These are phyloP conservation scores for Populus euphratica DNA, from an alignment of 345 rosid species.

Conservation along the genomic window DNA sequence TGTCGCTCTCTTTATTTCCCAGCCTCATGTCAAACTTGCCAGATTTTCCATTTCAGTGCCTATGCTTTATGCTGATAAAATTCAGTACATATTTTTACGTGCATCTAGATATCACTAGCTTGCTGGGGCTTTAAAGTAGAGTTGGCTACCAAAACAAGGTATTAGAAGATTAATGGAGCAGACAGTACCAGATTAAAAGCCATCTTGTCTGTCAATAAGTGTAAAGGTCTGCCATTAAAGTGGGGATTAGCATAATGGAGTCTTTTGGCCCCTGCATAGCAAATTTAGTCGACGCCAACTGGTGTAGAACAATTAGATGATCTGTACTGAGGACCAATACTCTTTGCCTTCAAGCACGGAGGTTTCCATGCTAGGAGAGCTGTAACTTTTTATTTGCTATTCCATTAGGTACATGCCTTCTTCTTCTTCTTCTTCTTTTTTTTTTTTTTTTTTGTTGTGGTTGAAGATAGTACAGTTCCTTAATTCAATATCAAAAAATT, in stretches of 20 bases:
- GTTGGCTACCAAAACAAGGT: slow-evolving; percentile 10
- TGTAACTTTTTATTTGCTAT: too few species aligned
- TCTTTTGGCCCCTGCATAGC: not conserved
- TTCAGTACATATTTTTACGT: not conserved
- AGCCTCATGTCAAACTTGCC: not conserved
- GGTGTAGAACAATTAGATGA: too few species aligned
- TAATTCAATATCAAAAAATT: too few species aligned
- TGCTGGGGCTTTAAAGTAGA: not conserved
- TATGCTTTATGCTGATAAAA: not conserved
- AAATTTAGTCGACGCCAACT: not conserved
- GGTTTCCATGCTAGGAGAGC: too few species aligned
- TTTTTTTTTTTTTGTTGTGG: too few species aligned
- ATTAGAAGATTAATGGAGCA: not conserved
- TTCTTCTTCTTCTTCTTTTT: too few species aligned
- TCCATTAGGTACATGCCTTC: too few species aligned
- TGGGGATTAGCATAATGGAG: slow-evolving; percentile 7
- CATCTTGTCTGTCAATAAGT: not conserved
- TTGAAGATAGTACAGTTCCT: too few species aligned
- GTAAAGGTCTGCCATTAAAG: not conserved
- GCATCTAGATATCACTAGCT: not conserved
- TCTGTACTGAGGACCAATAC: too few species aligned
- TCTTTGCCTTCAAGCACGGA: too few species aligned
- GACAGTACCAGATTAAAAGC: not conserved
- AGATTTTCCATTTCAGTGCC: not conserved
- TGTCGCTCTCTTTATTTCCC: not conserved